Base-by-base conservation (phyloP, 2,329 filamentous ascomycete genomes). In the Pseudogymnoascus sp. region DNA sequence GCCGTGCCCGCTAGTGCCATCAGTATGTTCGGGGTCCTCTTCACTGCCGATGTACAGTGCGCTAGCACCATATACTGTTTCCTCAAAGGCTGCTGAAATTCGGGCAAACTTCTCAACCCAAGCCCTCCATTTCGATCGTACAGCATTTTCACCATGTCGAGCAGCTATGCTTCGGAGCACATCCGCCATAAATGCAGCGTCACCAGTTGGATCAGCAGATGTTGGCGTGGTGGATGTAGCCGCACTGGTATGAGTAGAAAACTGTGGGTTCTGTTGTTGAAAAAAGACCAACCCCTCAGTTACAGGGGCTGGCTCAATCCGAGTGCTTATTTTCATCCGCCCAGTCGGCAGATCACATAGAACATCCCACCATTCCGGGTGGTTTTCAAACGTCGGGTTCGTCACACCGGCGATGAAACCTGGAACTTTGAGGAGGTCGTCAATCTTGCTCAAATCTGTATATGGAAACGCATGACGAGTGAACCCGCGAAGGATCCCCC, bases 391-490 rank as follows among this genome's bases (percentile, higher is more conserved):
- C 0, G 92, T 93, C 5, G 95, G 95, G 72, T 99, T 99, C 1
- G 93, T 99, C 42, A 99, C 95, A 64, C 95, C 95, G 2, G 95
- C 95, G 70, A 99, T 96, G 76, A 99, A 99, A 1, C 95, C 95
- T 6, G 95, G 93, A 0, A 99, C 95, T 70, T 96, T 93, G 59
- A 99, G 82, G 10, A 99, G 83, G 73, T 97, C 95, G 68, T 99
- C 95, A 65, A 99, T 93, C 77, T 99, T 99, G 67, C 92, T 97
- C 46, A 99, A 82, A 77, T 99, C 95, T 0, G 95, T 99, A 73
- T 99, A 99, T 1, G 95, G 95, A 73, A 99, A 99, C 0, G 95
- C 95, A 76, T 97, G 91, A 17, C 95, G 85, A 7, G 93, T 96
- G 76, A 99, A 99, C 29, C 95, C 95, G 64, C 93, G 84, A 37